Evolutionary conservation across 108 stramenopile genomes (phyloP).

Genomic region (Pseudonitzschia pungens): DNA sequence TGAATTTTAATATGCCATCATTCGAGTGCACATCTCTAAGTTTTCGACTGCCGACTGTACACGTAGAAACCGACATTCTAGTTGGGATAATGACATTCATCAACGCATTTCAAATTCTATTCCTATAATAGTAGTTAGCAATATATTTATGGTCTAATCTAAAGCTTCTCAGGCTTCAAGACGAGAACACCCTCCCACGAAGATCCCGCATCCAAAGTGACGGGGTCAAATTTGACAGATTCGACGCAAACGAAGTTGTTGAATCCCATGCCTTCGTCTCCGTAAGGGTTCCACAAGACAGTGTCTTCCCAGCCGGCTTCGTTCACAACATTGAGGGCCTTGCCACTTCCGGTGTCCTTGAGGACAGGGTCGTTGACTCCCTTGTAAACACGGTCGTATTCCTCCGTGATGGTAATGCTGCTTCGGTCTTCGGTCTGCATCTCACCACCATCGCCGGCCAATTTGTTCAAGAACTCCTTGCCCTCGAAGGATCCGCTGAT

Average conservation of each 20-base stretch:
- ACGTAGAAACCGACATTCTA: not conserved
- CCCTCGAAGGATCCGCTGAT: conserved; percentile 89
- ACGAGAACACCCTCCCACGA: conserved; percentile 82
- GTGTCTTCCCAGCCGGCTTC: conserved; percentile 92
- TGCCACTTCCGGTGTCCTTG: conserved; percentile 87
- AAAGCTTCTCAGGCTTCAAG: conserved; percentile 53
- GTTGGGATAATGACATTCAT: not conserved
- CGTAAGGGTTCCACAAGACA: conserved; percentile 93
- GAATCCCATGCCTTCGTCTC: conserved; percentile 95
- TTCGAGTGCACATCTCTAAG: too few relatives aligned
- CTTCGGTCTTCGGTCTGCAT: conserved; percentile 87
- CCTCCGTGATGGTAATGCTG: conserved; percentile 82
- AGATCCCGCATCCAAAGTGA: conserved; percentile 70
- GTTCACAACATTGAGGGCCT: conserved; percentile 76
- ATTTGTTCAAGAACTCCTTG: conserved; percentile 88
- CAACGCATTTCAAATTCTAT: not conserved
- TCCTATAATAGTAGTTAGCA: not conserved
- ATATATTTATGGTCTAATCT: conserved; percentile 5
- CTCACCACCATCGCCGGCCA: conserved; percentile 77
- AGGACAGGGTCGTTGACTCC: conserved; percentile 92
- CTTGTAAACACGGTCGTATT: conserved; percentile 93
- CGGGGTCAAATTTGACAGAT: conserved; percentile 89
- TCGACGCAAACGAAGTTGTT: conserved; percentile 96
- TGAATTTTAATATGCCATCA: too few relatives aligned
- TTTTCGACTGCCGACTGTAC: too few relatives aligned